These are phyloP conservation scores for Ophiobolus disseminans DNA, from an alignment of 2,329 filamentous ascomycete species.

Conservation along the genomic window DNA sequence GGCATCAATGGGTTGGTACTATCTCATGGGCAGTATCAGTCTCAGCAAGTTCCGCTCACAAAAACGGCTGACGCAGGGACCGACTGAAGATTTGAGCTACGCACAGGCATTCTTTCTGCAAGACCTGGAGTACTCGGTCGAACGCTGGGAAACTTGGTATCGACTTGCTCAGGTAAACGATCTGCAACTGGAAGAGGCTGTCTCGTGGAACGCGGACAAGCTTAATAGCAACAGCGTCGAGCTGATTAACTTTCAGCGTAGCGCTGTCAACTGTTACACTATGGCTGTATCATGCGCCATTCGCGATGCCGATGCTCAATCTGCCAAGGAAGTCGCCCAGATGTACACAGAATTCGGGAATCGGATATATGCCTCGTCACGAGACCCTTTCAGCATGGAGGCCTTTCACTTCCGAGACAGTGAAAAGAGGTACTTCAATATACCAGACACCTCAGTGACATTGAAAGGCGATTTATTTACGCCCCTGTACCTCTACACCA, in stretches of 20 bases:
- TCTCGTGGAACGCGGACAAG: slow-evolving; percentile 89
- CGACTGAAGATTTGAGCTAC: slow-evolving; percentile 83
- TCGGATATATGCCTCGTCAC: slow-evolving; percentile 71
- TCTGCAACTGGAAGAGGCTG: slow-evolving; percentile 83
- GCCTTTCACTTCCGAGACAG: slow-evolving; percentile 66
- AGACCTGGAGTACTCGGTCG: slow-evolving; percentile 81
- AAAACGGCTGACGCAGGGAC: slow-evolving; percentile 78
- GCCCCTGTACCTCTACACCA: slow-evolving; percentile 64
- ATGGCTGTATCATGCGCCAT: slow-evolving; percentile 71
- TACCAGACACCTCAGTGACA: slow-evolving; percentile 55
- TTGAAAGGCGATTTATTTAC: slow-evolving; percentile 65
- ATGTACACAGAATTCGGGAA: slow-evolving; percentile 73
- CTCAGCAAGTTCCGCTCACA: slow-evolving; percentile 83
- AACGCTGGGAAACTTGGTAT: slow-evolving; percentile 91
- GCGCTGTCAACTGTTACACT: slow-evolving; percentile 78
- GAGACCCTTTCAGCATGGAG: slow-evolving; percentile 72
- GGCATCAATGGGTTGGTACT: slow-evolving; percentile 89
- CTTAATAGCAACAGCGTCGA: slow-evolving; percentile 83
- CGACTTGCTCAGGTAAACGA: slow-evolving; percentile 86
- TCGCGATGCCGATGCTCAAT: slow-evolving; percentile 63
- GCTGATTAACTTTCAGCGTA: slow-evolving; percentile 76
- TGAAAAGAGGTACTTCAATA: slow-evolving; percentile 67
- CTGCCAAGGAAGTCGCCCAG: slow-evolving; percentile 65
- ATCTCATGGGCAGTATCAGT: slow-evolving; percentile 85
- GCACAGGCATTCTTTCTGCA: slow-evolving; percentile 80